Conservation (phyloP, 176 grass and related monocot genomes). For the Microstegium vimineum region DNA sequence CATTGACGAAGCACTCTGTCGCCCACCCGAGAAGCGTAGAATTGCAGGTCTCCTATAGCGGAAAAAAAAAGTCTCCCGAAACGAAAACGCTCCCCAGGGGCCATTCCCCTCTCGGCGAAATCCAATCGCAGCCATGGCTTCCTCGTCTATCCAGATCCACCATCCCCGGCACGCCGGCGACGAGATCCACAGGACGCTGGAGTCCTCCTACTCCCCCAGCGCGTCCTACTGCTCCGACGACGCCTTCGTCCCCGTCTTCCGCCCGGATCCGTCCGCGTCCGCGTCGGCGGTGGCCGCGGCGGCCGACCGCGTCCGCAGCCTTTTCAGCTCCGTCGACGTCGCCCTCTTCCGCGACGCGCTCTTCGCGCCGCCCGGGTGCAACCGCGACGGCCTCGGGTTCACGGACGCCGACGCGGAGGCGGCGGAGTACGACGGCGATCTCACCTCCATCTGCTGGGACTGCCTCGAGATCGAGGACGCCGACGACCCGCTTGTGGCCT, state of each 20-base stretch:
- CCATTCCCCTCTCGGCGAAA: background rate
- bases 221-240: slow-evolving; percentile 23
- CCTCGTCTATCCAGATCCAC: slow-evolving; percentile 27
- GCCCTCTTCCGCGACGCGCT: slow-evolving; percentile 43
- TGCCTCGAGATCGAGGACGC: slow-evolving; percentile 55
- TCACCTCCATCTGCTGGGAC: slow-evolving; percentile 50
- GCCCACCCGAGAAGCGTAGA: background rate
- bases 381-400: slow-evolving; percentile 51
- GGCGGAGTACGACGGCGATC: slow-evolving; percentile 25
- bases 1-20: background rate
- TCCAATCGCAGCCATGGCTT: slow-evolving; percentile 31
- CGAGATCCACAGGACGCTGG: slow-evolving; percentile 42
- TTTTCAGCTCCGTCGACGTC: slow-evolving; percentile 51
- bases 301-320: slow-evolving; percentile 51
- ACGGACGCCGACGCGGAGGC: slow-evolving; percentile 25
- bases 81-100: background rate
- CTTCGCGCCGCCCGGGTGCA: background rate
- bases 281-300: background rate
- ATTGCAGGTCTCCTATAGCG: background rate
- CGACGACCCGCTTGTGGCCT: slow-evolving; percentile 1
- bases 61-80: background rate
- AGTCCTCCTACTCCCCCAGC: slow-evolving; percentile 17
- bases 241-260: slow-evolving; percentile 50
- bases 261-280: slow-evolving; percentile 22
- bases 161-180: slow-evolving; percentile 22